Percentiles rank a stretch among this genome's conserved stretches.
These are phyloP conservation scores for Russula compacta DNA, from an alignment of 768 basidiomycete genomes.

Conservation along the genomic window DNA sequence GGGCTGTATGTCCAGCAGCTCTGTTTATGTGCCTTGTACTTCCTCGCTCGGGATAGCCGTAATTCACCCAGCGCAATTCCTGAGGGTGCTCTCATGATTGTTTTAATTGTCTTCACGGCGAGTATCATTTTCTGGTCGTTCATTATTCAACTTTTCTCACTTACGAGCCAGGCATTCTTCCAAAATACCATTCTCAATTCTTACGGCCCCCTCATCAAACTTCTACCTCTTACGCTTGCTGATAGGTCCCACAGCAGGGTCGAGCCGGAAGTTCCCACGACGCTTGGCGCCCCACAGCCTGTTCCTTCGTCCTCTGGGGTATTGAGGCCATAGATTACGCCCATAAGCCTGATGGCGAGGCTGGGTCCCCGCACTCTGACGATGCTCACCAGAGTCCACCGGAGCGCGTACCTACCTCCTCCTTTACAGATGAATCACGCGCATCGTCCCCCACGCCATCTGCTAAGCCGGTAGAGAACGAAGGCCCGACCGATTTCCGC, in stretches of 20 bases:
- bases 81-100: slow-evolving; percentile 77
- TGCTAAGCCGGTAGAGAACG: slow-evolving; percentile 25
- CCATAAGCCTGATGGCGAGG: neutral
- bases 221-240: slow-evolving; percentile 76
- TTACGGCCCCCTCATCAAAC: slow-evolving; percentile 67
- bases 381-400: neutral
- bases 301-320: neutral
- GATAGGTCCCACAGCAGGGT: slow-evolving; percentile 44
- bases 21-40: slow-evolving; percentile 81
- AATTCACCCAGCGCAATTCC: slow-evolving; percentile 48
- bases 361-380: neutral
- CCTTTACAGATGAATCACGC: slow-evolving; percentile 8
- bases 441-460: slow-evolving; percentile 13
- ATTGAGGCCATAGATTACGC: neutral
- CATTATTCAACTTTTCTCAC: neutral
- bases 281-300: neutral
- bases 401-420: neutral
- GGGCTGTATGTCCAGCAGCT: slow-evolving; percentile 89
- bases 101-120: slow-evolving; percentile 77
- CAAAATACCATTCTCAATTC: slow-evolving; percentile 68
- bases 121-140: slow-evolving; percentile 22
- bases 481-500: slow-evolving; percentile 50
- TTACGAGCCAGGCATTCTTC: slow-evolving; percentile 46
- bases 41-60: slow-evolving; percentile 60
- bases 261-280: neutral